Base-by-base conservation (phyloP, 768 basidiomycete species). In the Xerocomellus amylosporus region DNA sequence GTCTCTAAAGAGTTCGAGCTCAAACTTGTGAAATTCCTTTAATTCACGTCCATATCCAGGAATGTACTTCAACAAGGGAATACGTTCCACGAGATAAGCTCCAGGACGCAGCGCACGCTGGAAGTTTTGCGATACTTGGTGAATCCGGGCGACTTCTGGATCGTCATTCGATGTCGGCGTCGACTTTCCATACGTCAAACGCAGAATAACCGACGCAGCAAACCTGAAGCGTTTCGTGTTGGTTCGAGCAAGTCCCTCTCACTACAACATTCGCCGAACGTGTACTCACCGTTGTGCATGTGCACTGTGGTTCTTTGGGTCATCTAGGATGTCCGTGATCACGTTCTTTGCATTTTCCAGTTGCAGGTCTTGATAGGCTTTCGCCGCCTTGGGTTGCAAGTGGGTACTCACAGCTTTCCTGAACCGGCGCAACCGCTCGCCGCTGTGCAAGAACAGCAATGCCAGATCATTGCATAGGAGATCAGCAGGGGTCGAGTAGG, bases 41-140 rank as follows among this genome's bases (percentile, higher is more conserved):
- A 88, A 68, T 47, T 79, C 76, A 5, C 73, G 71, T 4, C 82
- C 73, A 58, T 84, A 85, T 17, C 82, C 80, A 4, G 87, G 85
- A 20, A 88, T 58, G 59, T 80, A 79, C 36, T 59, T 64, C 24
- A 75, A 59, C 37, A 64, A 52, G 0, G 76, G 73, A 24, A 71
- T 55, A 0, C 58, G 58, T 51, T 77, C 72, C 30, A 75, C 73
- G 22, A 70, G 61, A 46, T 67, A 69, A 0, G 66, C 63, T 2
- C 74, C 74, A 10, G 72, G 73, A 2, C 64, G 63, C 44, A 74
- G 51, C 6, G 59, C 64, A 5, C 31, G 22, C 28, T 64, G 58
- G 3, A 75, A 58, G 34, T 71, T 64, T 3, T 44, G 46, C 14
- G 64, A 41, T 17, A 53, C 52, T 20, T 64, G 55, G 22, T 52